These are phyloP conservation scores for Diaporthe aspalathi DNA, from an alignment of 2,329 filamentous ascomycete species.

Conservation along the genomic window DNA sequence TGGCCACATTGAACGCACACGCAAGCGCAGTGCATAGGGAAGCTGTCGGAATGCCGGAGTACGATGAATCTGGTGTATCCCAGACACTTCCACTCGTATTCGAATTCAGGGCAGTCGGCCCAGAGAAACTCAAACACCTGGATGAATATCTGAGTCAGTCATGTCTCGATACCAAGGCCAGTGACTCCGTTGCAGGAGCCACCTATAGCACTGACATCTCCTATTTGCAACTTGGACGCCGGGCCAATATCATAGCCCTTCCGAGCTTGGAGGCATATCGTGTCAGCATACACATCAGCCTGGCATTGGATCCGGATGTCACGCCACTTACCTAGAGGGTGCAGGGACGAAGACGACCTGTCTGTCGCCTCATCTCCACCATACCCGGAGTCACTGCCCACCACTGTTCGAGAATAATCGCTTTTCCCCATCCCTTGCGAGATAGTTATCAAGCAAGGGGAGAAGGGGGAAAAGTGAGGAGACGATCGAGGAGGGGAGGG, in stretches of 20 bases:
- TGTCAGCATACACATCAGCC: constrained; percentile 25
- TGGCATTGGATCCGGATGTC: not conserved
- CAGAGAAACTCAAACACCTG: constrained; percentile 54
- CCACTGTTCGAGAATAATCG: constrained; percentile 48
- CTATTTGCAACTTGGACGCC: constrained; percentile 49
- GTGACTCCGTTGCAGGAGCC: constrained; percentile 22
- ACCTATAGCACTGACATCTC: constrained; percentile 47
- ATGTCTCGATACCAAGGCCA: constrained; percentile 6
- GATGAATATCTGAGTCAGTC: not conserved
- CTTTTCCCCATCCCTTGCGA: constrained; percentile 51
- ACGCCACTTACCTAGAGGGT: constrained; percentile 48
- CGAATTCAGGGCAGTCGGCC: constrained; percentile 50
- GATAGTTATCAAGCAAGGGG: constrained; percentile 43
- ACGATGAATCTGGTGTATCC: constrained; percentile 52
- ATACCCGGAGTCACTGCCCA: constrained; percentile 50
- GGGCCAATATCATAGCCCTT: constrained; percentile 52
- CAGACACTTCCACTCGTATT: constrained; percentile 54
- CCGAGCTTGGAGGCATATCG: constrained; percentile 43
- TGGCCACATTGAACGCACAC: constrained; percentile 46
- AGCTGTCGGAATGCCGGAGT: constrained; percentile 51
- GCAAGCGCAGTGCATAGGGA: constrained; percentile 51
- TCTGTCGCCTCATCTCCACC: constrained; percentile 49
- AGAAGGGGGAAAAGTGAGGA: constrained; percentile 41
- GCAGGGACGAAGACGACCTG: constrained; percentile 46
- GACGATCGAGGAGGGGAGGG: constrained; percentile 8